Evolutionary conservation across 2,329 filamentous ascomycete species (phyloP), one percentile per base, ranked within the genome.

Genomic region (Dactylellina sp.): DNA sequence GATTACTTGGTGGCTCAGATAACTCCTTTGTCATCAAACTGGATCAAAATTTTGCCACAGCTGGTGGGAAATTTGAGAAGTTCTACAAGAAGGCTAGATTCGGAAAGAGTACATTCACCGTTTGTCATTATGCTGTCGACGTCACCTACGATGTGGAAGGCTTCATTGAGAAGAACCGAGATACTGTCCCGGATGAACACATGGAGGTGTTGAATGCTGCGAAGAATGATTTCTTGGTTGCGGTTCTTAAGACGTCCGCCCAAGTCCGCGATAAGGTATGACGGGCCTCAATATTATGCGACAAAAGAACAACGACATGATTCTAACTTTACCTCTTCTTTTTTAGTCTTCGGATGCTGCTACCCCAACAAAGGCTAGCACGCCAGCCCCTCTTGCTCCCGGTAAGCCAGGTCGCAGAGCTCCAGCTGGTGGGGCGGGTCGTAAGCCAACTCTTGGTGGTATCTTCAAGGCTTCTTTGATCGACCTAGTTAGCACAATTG

Each of bases 381-480:
- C 84, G 35, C 83, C 85, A 16, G 81, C 83, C 25, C 88, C 91
- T n/a, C 90, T 93, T 57, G 95, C 91, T 81, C 88, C 91, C 47
- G 88, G 90, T 70, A 83, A 86, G 63, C 89, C 88, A 56, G 92
- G 92, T 64, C 90, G 93, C 80, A 92, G 93, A 82, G 92, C 96
- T 77, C 55, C 62, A 40, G 92, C 92, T 79, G 92, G 94, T 74
- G 93, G 93, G 78, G 92, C 96, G 76, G 96, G 96, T 83, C 89
- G 94, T 81, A 99, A 99, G 82, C 95, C 95, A 37, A 99, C 95
- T 0, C 88, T 99, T 28, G 95, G 95, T 82, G 95, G 95, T 75
- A 99, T 99, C 77, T 99, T 99, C 89, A 96, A 97, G 81, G 97
- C 93, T 1, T 98, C 95, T 7, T 85, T 99, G 79, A 98, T 99